Conservation (phyloP, 1,284 basidiomycete genomes). For the Naganishia sp. region DNA sequence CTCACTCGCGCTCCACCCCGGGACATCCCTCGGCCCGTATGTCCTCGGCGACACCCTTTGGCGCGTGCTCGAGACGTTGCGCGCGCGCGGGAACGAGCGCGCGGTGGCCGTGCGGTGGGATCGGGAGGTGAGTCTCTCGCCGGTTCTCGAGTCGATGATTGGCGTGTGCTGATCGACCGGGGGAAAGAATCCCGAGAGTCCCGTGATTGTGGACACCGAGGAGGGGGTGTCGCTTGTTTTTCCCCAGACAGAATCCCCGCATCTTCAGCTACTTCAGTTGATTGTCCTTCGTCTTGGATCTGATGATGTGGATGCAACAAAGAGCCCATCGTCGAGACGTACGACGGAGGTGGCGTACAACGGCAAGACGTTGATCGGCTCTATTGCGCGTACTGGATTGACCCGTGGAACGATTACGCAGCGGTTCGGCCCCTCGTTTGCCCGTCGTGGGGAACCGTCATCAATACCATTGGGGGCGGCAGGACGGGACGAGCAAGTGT, state of each 20-base stretch:
- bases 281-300: constrained; percentile 5
- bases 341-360: constrained; percentile 55
- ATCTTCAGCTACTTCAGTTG: constrained; percentile 21
- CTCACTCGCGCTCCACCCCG: constrained; percentile 12
- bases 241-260: constrained; percentile 66
- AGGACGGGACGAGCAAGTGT: constrained; percentile 50
- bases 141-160: neutral
- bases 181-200: constrained; percentile 57
- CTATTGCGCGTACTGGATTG: constrained; percentile 50
- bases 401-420: constrained; percentile 57
- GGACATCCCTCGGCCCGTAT: constrained; percentile 8
- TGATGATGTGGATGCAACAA: too few relatives aligned
- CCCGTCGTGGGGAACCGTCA: constrained; percentile 48
- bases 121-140: constrained; percentile 58
- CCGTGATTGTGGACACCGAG: constrained; percentile 72
- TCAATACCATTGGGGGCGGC: neutral
- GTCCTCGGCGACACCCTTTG: constrained; percentile 72
- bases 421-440: constrained; percentile 81
- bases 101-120: constrained; percentile 83
- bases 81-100: constrained; percentile 58
- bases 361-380: constrained; percentile 21
- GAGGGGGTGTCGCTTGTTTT: constrained; percentile 78
- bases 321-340: neutral
- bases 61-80: constrained; percentile 70
- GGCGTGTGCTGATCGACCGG: neutral